Base-by-base conservation (phyloP, 148 eudicot genomes). In the Silene conica region DNA sequence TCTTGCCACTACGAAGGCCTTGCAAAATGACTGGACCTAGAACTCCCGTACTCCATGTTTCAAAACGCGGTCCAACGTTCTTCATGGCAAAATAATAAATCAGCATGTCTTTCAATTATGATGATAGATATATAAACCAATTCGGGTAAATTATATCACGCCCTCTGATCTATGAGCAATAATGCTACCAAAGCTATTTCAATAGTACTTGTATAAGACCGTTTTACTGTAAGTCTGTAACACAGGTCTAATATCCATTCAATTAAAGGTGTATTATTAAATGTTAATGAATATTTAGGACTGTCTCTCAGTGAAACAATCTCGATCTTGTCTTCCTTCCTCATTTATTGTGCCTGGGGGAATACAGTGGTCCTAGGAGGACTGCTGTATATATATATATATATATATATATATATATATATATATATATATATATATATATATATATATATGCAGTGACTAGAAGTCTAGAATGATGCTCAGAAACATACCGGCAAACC, bases 31-130 rank as follows among this genome's bases (percentile, higher is more conserved):
- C 96, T 61, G 90, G 93, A 68, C 99, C 97, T 25, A 85, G 46
- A 25, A 91, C 70, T 65, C 99, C 99, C 8, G 89, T 85, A 16
- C 81, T 75, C 90, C 92, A 82, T 41, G 83, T 74, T 80, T 95
- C 99, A 65, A 68, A 95, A 74, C 86, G 97, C 65, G 87, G 54
- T 11, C 99, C 99, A 31, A 55, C 74, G 81, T 95, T 95, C 99
- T 95, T 71, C 8, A 80, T 21, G 2, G 61, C 20, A 72, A 57
- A 72, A 20, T 58, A 50, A 43, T 21, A 41, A 59, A 61, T 71
- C 52, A 60, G 1, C 66, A 31, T 63, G 19, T 21, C n/a, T 58
- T 26, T 48, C 31, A 74, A 20, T 63, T 57, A 50, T 50, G 55
- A 15, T 14, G 56, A 12, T 26, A 45, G 19, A 65, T 55, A 7